Evolutionary conservation across 352 stramenopile species (phyloP), one percentile per base, ranked within the genome.

Genomic region (Elongisporangium undulatum): DNA sequence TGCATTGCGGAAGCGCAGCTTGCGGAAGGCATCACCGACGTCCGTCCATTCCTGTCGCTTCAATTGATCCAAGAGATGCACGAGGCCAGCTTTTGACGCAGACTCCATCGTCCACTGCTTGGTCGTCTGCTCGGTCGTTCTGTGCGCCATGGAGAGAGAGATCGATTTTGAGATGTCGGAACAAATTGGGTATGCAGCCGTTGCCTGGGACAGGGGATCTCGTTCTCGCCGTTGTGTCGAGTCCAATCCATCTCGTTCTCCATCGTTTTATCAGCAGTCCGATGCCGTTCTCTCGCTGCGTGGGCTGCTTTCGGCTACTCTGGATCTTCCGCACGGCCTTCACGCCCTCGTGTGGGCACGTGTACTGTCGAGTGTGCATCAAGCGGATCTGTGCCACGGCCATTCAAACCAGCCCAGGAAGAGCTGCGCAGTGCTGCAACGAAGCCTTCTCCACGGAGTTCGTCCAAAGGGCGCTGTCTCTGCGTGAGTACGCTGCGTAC

Each of bases 391-490:
- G 64, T 49, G 58, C 58, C 5, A 23, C 74, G 51, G 67, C 55
- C 19, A 20, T 89, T 2, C 49, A 55, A 16, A 69, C 89, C 51
- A 71, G 79, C 1, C 49, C 64, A 2, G 26, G 68, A 9, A 60
- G 75, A 38, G 79, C 79, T 29, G 69, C 73, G 26, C 79, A 82
- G 26, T 92, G 78, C 67, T 92, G 79, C 56, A 71, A 72, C 8
- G 57, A 75, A 23, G 78, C 89, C 20, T 82, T 87, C 50, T 80
- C 79, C 0, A 72, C 56, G 19, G 82, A 75, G 51, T 72, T 67
- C 26, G 61, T 72, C 12, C 45, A 64, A 53, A 19, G 58, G 20
- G 68, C 63, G 17, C 34, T 45, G 13, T 17, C 34, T 45, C 10
- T 16, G 12, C 34, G 4, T 17, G 34, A 45, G 34, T 45, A 45